Evolutionary conservation across 495 filamentous ascomycete genomes (phyloP).

Genomic region (Neurospora sp.): DNA sequence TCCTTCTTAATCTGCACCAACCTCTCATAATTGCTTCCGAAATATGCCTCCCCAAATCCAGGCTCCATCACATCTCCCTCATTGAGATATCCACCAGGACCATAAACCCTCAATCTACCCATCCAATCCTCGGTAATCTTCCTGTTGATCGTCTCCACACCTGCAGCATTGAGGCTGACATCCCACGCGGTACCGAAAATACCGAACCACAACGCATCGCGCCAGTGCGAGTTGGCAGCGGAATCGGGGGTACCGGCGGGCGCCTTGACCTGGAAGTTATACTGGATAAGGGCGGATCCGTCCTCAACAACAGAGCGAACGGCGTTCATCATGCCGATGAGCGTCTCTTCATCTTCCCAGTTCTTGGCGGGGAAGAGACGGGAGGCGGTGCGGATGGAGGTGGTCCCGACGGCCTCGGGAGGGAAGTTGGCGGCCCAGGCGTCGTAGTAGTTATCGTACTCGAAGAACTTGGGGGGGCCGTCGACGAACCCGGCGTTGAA

Average conservation of each 20-base stretch:
- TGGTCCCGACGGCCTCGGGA: slow-evolving; percentile 8
- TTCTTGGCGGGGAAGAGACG: slow-evolving; percentile 27
- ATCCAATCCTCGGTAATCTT: slow-evolving; percentile 22
- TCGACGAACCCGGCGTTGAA: slow-evolving; percentile 17
- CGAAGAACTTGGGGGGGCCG: slow-evolving; percentile 11
- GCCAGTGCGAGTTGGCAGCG: slow-evolving; percentile 18
- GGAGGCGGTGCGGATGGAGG: slow-evolving; percentile 26
- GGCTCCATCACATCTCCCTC: slow-evolving; percentile 54
- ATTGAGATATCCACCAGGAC: slow-evolving; percentile 36
- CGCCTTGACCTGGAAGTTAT: slow-evolving; percentile 11
- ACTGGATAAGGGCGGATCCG: slow-evolving; percentile 12
- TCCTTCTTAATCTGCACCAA: slow-evolving; percentile 39
- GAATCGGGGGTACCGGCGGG: slow-evolving; percentile 5
- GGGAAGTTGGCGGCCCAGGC: slow-evolving; percentile 12
- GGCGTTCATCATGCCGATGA: slow-evolving; percentile 13
- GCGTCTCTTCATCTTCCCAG: slow-evolving; percentile 20
- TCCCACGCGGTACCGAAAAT: slow-evolving; percentile 9
- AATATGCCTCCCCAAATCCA: slow-evolving; percentile 54
- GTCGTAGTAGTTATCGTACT: slow-evolving; percentile 13
- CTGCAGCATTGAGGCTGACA: neutral
- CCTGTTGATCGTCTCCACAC: slow-evolving; percentile 2
- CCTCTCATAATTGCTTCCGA: slow-evolving; percentile 36
- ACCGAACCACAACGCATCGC: slow-evolving; percentile 8
- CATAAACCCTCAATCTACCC: slow-evolving; percentile 6
- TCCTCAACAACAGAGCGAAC: slow-evolving; percentile 12